phyloP scores from a whole-genome alignment of 495 filamentous ascomycete species.

The Aspergillus leporis region DNA sequence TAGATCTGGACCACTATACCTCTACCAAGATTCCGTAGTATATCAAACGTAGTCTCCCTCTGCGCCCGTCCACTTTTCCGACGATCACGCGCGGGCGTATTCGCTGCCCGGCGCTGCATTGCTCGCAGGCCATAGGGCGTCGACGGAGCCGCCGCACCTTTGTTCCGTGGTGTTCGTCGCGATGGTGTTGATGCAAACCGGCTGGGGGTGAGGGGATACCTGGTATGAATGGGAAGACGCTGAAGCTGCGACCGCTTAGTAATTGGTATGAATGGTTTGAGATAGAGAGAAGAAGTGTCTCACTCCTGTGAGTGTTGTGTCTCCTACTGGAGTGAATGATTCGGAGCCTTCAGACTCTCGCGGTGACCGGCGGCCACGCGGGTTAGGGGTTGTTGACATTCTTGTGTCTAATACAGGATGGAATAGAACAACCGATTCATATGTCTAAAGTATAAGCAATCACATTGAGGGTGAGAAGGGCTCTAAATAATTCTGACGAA shows the following conservation, averaged over 20 bases:
- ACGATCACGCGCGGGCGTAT: conserved; percentile 68
- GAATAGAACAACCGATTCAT: neutral
- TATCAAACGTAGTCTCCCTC: conserved; percentile 74
- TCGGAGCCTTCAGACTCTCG: conserved; percentile 25
- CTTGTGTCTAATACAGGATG: neutral
- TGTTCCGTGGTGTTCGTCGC: conserved; percentile 38
- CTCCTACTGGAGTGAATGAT: conserved; percentile 32
- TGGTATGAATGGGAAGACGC: conserved; percentile 37
- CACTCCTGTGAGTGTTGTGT: conserved; percentile 36
- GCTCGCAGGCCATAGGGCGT: conserved; percentile 76
- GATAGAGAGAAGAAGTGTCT: conserved; percentile 5
- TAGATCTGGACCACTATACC: conserved; percentile 29
- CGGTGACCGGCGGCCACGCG: conserved; percentile 36
- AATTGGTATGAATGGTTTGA: neutral
- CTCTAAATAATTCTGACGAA: too few relatives aligned
- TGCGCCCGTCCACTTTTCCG: conserved; percentile 66
- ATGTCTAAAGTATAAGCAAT: neutral
- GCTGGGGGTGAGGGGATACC: conserved; percentile 42
- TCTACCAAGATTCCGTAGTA: conserved; percentile 65
- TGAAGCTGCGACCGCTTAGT: conserved; percentile 29
- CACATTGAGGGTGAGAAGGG: neutral
- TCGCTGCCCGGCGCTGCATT: conserved; percentile 72
- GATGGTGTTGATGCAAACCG: conserved; percentile 36
- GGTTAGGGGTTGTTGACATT: conserved; percentile 41
- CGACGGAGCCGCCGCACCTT: conserved; percentile 45